Evolutionary conservation across 495 filamentous ascomycete genomes (phyloP), one percentile per base, ranked within the genome.

Genomic region (Annulohypoxylon bovei): DNA sequence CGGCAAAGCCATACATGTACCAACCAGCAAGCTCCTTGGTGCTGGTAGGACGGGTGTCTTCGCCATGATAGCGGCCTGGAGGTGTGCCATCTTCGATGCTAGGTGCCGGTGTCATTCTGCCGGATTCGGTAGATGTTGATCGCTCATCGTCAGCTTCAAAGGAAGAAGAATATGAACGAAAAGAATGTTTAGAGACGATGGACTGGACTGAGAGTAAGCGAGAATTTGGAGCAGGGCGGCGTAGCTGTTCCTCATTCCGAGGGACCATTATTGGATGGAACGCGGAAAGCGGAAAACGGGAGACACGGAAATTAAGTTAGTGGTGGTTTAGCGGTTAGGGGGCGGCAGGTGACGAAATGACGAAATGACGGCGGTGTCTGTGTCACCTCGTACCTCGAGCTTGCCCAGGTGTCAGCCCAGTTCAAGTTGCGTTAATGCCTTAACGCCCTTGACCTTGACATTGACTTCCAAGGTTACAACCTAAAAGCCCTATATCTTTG

Each of bases 1-100:
- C 93, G 18, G 95, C 95, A 86, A 94, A 99, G 47, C 90, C 92
- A 84, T 99, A 98, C 67, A 91, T 91, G 79, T 97, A 98, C 93
- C 95, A 99, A 59, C 95, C 95, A 9, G 87, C 86, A 32, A 98
- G 87, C 83, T 99, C 95, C 77, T 92, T 94, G 67, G 80, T 83
- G 76, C 93, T 97, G 7, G 95, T 99, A 35, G 89, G 85, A 14
- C 95, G 88, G 30, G 91, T 93, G 79, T 99, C 95, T 79, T 98
- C 93, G 35, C 91, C 93, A 7, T 84, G 84, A 77, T 94, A 98
- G 16, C 78, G 75, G 33, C 72, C 64, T 9, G 60, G n/a, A 52
- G 70, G 62, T 28, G 57, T 53, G 32, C 65, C 70, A 62, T 64
- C 64, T 50, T 74, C 68, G 63, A 65, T 74, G 67, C 71, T 74